Base-by-base conservation (phyloP, 2,329 filamentous ascomycete genomes). In the Aspergillus pseudonomiae region DNA sequence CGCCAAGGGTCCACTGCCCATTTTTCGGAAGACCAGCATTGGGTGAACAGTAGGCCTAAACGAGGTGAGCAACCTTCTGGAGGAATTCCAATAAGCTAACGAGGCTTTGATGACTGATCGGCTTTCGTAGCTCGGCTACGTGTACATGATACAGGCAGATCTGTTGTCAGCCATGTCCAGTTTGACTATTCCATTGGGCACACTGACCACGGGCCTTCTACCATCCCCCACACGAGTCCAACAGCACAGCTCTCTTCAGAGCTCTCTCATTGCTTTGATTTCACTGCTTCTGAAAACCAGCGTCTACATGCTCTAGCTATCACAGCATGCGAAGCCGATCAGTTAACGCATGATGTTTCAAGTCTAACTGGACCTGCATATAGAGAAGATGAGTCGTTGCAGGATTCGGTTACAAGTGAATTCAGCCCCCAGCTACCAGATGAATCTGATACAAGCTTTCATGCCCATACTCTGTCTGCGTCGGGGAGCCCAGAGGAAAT, bases 11-110 rank as follows among this genome's bases (percentile, higher is more conserved):
- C 68, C 3, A 68, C 62, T 1, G 67, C 67, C 6, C 61, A 62
- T 6, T 58, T 70, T 41, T 55, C 59, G 2, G 48, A 61, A 21
- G 57, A 65, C 14, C 70, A 71, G 43, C 58, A 62, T 16, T 71
- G 70, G 70, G 68, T 71, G n/a, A 70, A 67, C 53, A 71, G 70
- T 46, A 60, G 59, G 56, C 67, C 67, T 6, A 67, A 45, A 21
- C 62, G 58, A 19, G 70, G 70, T 68, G 67, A 57, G 53, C 12
- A 34, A 21, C 6, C 4, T 12, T 11, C 43, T 1, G 30, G 32
- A 26, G 34, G 26, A 45, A 24, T 32, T 34, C 56, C n/a, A 10
- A 24, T 24, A 5, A 28, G 16, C 14, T 1, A 28, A 11, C 24
- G 21, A 50, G 14, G n/a, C 46, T 26, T 7, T 19, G 14, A 6